Conservation (phyloP, 1,139 yeast species). For the Taphrina pruni region DNA sequence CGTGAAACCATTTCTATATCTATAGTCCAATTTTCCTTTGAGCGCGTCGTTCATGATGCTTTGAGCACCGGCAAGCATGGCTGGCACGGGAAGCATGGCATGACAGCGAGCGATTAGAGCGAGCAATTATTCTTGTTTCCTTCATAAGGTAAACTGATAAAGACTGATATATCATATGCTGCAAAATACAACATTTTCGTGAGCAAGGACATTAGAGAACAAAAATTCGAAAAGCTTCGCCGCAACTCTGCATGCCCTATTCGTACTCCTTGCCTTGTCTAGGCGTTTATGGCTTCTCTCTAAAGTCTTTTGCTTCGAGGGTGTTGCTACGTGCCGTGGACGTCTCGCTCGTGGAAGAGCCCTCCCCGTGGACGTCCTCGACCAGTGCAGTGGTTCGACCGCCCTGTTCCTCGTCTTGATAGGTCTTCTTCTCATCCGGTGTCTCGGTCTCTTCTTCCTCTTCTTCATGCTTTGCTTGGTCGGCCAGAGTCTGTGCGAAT, state of each 20-base stretch:
- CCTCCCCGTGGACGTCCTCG: conserved; percentile 13
- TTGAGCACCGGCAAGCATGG: neutral
- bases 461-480: conserved; percentile 18
- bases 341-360: conserved; percentile 10
- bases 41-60: too few relatives aligned
- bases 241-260: conserved; percentile 2
- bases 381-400: conserved; percentile 2
- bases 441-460: conserved; percentile 26
- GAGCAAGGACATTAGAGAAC: conserved; percentile 1
- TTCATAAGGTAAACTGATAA: neutral
- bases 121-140: too few relatives aligned
- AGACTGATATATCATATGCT: neutral
- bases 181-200: neutral
- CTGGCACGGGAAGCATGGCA: neutral
- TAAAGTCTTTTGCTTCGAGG: conserved; percentile 1
- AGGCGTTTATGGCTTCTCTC: conserved; percentile 9
- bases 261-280: neutral
- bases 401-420: neutral
- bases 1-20: neutral
- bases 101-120: too few relatives aligned
- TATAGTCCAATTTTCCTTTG: too few relatives aligned
- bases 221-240: neutral
- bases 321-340: conserved; percentile 7
- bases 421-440: conserved; percentile 7
- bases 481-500: conserved; percentile 48